Evolutionary conservation across 345 rosid species (phyloP).

Genomic region (Salix dunnii): DNA sequence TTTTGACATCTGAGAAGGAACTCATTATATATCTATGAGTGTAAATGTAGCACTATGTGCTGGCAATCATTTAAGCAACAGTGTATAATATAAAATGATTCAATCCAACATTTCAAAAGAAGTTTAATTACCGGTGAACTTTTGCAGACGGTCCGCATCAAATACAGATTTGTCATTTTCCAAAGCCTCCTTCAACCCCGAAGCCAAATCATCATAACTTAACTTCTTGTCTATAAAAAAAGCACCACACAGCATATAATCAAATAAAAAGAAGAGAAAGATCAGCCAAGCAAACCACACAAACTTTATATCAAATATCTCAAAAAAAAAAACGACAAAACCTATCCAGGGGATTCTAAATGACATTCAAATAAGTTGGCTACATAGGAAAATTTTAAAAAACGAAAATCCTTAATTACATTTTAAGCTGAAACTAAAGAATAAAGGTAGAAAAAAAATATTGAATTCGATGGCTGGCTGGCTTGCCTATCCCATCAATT

Average conservation of each 20-base stretch:
- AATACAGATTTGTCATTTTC: slow-evolving; percentile 59
- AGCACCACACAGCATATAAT: neutral
- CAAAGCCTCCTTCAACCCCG: slow-evolving; percentile 65
- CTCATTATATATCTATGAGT: no score
- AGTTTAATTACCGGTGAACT: slow-evolving; percentile 47
- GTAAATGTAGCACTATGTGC: no score
- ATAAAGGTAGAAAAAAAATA: neutral
- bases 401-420: neutral
- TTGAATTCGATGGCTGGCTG: neutral
- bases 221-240: slow-evolving; percentile 49
- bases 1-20: no score
- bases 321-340: neutral
- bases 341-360: neutral
- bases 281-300: slow-evolving; percentile 1
- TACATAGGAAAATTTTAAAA: neutral
- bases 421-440: neutral
- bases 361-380: neutral
- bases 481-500: no score
- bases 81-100: no score
- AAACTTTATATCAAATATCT: neutral
- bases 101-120: neutral
- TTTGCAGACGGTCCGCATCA: slow-evolving; percentile 67
- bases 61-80: no score
- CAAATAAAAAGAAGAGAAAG: neutral
- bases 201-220: slow-evolving; percentile 58